phyloP scores from a whole-genome alignment of 164 flowering plant species.

The Magnolia changhungtana region DNA sequence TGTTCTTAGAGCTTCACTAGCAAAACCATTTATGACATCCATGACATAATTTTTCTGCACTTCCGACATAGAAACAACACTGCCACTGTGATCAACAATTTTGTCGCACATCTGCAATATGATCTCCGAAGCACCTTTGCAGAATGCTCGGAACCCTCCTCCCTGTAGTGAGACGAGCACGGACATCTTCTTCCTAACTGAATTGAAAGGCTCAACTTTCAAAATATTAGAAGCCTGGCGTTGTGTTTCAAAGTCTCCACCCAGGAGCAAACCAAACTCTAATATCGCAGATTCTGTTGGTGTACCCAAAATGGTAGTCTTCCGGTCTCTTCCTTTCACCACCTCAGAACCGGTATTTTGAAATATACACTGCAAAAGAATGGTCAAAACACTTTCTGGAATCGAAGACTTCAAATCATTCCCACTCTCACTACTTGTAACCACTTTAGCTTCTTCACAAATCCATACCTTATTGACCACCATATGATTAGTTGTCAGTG shows the following conservation, averaged over 20 bases:
- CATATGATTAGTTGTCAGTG: constrained; percentile 56
- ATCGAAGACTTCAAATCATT: constrained; percentile 15
- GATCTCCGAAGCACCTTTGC: constrained; percentile 90
- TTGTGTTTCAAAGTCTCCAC: constrained; percentile 47
- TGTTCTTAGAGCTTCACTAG: constrained; percentile 45
- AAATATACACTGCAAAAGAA: constrained; percentile 42
- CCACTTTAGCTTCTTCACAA: constrained; percentile 23
- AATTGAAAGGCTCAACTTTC: constrained; percentile 77
- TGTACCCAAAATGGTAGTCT: constrained; percentile 45
- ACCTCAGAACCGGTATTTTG: constrained; percentile 54
- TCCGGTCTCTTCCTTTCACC: constrained; percentile 53
- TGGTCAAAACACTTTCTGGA: constrained; percentile 20
- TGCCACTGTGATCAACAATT: constrained; percentile 28
- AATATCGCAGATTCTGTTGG: constrained; percentile 78
- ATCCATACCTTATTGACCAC: constrained; percentile 37
- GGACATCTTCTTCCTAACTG: constrained; percentile 74
- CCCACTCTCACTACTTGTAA: constrained; percentile 12
- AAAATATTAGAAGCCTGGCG: constrained; percentile 31
- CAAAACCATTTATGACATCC: constrained; percentile 38
- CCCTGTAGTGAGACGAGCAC: constrained; percentile 53
- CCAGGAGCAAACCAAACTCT: constrained; percentile 62
- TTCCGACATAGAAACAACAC: constrained; percentile 28
- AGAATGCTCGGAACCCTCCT: constrained; percentile 50
- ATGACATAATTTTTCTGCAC: constrained; percentile 18
- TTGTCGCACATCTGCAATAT: constrained; percentile 43